Evolutionary conservation across 164 flowering plant species (phyloP).

Genomic region (Annona cherimola): DNA sequence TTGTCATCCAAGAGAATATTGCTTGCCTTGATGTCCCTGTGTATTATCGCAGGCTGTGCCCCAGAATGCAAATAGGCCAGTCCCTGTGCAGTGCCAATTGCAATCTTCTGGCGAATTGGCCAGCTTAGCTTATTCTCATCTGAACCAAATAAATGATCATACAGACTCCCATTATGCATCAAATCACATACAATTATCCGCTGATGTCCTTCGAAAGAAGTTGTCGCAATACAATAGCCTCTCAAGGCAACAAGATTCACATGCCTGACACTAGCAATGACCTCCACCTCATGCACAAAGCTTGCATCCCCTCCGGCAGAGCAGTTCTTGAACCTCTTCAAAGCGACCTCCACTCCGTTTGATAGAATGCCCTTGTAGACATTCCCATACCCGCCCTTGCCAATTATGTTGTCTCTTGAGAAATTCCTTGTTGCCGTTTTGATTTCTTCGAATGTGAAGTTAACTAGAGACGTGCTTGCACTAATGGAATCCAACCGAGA

Average conservation of each 20-base stretch:
- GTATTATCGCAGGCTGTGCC: slow-evolving; percentile 71
- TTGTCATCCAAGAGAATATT: slow-evolving; percentile 74
- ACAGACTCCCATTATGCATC: slow-evolving; percentile 70
- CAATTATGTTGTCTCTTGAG: slow-evolving; percentile 57
- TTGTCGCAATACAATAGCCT: slow-evolving; percentile 40
- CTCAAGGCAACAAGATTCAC: slow-evolving; percentile 43
- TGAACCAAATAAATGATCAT: slow-evolving; percentile 66
- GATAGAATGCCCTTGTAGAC: slow-evolving; percentile 67
- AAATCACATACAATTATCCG: slow-evolving; percentile 83
- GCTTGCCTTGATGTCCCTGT: slow-evolving; percentile 85
- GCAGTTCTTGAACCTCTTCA: slow-evolving; percentile 87
- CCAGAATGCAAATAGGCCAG: slow-evolving; percentile 83
- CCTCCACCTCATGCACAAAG: slow-evolving; percentile 51
- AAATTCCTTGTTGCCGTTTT: slow-evolving; percentile 67
- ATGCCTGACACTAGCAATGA: slow-evolving; percentile 53
- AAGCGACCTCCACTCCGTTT: slow-evolving; percentile 74
- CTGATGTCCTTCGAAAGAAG: slow-evolving; percentile 66
- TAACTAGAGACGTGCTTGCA: slow-evolving; percentile 49
- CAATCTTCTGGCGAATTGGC: slow-evolving; percentile 72
- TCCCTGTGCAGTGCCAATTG: slow-evolving; percentile 75
- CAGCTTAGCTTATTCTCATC: slow-evolving; percentile 46
- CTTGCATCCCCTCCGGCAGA: slow-evolving; percentile 67
- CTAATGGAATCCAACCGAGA: slow-evolving; percentile 46
- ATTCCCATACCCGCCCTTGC: slow-evolving; percentile 88
- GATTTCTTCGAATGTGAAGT: slow-evolving; percentile 58